phyloP scores from a whole-genome alignment of 2,329 filamentous ascomycete species.

The Atkinsonella texensis region DNA sequence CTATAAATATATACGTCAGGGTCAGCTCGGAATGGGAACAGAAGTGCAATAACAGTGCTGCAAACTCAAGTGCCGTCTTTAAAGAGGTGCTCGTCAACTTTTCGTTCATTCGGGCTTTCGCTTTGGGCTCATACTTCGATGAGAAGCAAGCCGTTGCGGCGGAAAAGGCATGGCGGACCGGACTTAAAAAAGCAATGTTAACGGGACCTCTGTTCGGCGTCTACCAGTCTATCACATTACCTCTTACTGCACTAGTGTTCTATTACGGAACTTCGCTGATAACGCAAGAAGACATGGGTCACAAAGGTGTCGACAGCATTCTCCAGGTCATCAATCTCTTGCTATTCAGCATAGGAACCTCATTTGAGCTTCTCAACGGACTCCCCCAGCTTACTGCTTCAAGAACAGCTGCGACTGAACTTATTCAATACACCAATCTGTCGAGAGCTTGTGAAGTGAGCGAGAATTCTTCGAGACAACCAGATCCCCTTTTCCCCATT shows the following conservation, averaged over 20 bases:
- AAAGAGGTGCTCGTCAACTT: conserved; percentile 70
- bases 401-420: conserved; percentile 56
- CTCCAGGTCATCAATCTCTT: conserved; percentile 71
- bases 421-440: conserved; percentile 53
- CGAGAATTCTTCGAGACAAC: conserved; percentile 22
- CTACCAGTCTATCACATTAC: conserved; percentile 60
- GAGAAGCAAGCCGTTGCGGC: conserved; percentile 46
- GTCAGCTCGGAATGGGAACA: conserved; percentile 63
- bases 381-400: conserved; percentile 73
- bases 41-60: conserved; percentile 50
- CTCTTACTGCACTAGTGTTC: conserved; percentile 68
- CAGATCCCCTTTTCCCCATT: conserved; percentile 30
- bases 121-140: conserved; percentile 60
- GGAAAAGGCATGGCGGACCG: conserved; percentile 41
- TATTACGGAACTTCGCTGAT: conserved; percentile 66
- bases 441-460: conserved; percentile 1
- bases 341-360: conserved; percentile 69
- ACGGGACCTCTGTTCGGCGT: conserved; percentile 65
- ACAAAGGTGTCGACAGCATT: conserved; percentile 41
- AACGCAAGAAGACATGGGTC: conserved; percentile 27
- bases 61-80: conserved; percentile 43
- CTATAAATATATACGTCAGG: conserved; percentile 52
- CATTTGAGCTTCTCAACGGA: conserved; percentile 55
- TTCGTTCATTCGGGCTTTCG: conserved; percentile 63
- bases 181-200: conserved; percentile 52